Evolutionary conservation across 1,139 yeast species (phyloP), one percentile per base, ranked within the genome.

Genomic region (Blastobotrys persicus): DNA sequence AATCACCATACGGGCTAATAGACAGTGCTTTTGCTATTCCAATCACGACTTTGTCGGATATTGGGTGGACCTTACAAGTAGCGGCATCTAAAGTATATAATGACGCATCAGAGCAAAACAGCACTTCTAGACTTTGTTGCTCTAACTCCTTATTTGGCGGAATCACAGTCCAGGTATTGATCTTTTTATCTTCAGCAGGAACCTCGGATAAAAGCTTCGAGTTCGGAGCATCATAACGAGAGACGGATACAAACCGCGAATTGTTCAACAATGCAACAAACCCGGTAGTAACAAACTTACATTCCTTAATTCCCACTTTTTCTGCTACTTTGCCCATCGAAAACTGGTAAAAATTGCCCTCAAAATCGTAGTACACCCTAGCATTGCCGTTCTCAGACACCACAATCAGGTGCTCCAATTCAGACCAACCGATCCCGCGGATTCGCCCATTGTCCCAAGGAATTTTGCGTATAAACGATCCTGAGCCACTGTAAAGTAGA

Each of bases 281-380:
- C 1, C 79, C 76, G 3, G 62, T 59, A 20, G 62, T 65, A 55
- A 60, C 65, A 52, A 69, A 70, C 52, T 59, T 57, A 48, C 70
- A 63, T 38, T 72, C 72, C 9, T 61, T 63, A n/a, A 80, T 67
- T 0, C 62, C 62, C 13, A 66, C 61, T 19, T 67, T 56, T 46
- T 72, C 75, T 1, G 73, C 69, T 3, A 69, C 66, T 45, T 66
- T 55, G 2, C 71, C 71, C 11, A 77, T 54, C 43, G 68, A 60
- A 47, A 69, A 77, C 42, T 83, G 88, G 44, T 77, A 74, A 60
- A 83, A 82, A 48, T 78, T 80, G 3, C 88, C 88, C 32, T 79
- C 79, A 54, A 86, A 80, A 57, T 87, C 91, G 44, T 76, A 69
- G 62, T 89, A 91, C 45, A 77, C 71, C 53, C 96, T 71, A 38